Evolutionary conservation across 139 green algal species (phyloP), one percentile per base, ranked within the genome.

Genomic region (Eudorina sp.): DNA sequence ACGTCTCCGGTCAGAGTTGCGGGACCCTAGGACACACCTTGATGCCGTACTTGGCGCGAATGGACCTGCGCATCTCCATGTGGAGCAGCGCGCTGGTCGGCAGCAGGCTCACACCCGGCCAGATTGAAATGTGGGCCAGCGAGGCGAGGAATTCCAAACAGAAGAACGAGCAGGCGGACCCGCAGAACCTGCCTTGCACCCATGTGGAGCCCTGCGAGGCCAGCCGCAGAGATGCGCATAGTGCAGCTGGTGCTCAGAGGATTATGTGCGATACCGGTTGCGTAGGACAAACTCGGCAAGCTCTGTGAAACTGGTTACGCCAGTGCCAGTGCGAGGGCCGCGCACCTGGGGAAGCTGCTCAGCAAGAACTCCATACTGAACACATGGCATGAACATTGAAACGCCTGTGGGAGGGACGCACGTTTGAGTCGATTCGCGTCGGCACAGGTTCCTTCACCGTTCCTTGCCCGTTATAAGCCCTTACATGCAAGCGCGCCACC

Each of bases 1-100:
- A n/a, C n/a, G n/a, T n/a, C n/a, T n/a, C n/a, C n/a, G n/a, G n/a
- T n/a, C n/a, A n/a, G n/a, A n/a, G n/a, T n/a, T n/a, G n/a, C n/a
- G 38, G 23, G 36, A 53, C 53, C 78, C 78, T 72, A 36, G 38
- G 38, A 0, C 78, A 27, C 29, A 77, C 80, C 80, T 86, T 55
- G 80, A 86, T 86, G 80, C 31, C n/a, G 80, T 86, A 86, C 62
- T 86, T 86, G 16, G 23, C 6, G 41, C 80, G 60, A 13, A 86
- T 27, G 62, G 60, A 41, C 8, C 55, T 53, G 60, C 80, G 58
- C 80, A 86, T 58, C 14, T 29, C 13, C 41, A 48, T 46, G 60
- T 76, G 60, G 18, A 86, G 41, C 60, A 86, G 43, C 11, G 80
- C 80, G 41, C 53, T 74, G 38, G n/a, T 62, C 16, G 80, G 80